Base-by-base conservation (phyloP, 208 protist species). In the Acanthamoeba healyi region DNA sequence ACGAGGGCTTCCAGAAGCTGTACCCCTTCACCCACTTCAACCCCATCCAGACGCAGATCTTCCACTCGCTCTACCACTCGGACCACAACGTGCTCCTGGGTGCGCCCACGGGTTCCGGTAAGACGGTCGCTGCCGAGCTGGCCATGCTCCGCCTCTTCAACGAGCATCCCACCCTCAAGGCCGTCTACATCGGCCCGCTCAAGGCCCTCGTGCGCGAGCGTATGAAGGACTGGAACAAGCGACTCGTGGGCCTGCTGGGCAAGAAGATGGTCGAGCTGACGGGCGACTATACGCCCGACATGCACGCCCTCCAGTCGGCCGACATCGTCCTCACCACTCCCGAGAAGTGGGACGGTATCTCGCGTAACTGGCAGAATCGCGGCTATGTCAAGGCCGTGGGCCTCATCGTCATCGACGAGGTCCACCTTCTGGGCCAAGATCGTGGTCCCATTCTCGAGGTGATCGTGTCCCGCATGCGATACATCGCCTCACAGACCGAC, bases 271-370 rank as follows among this genome's bases (percentile, higher is more conserved):
- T 99, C 26, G 99, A 99, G 97, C 97, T 99, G 15, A 99, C 99
- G 9, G 96, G 96, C 56, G 99, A 99, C 93, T 97, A 98, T 49
- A 98, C 98, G 63, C 99, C 99, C 22, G 98, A 99, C 95, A 98
- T 99, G 58, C 95, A 95, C 29, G 97, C 98, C 54, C 96, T 99
- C 19, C 97, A 98, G 5, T 97, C 97, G 72, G 98, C 99, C 0
- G 98, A 99, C 95, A 98, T 99, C 67, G 97, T 99, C 14, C 98
- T 98, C 93, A 99, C 99, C 17, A 99, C 99, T 40, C 99, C 99
- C 26, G 99, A 99, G 95, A 99, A 99, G 96, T 99, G 99, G 99
- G 99, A 99, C 97, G 99, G 99, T 77, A 99, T 99, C 65, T 99
- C 97, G 88, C 97, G 99, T 93, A 99, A 98, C 94, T 99, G 99